phyloP scores from a whole-genome alignment of 495 filamentous ascomycete genomes.

The Penicillium samsonianum region DNA sequence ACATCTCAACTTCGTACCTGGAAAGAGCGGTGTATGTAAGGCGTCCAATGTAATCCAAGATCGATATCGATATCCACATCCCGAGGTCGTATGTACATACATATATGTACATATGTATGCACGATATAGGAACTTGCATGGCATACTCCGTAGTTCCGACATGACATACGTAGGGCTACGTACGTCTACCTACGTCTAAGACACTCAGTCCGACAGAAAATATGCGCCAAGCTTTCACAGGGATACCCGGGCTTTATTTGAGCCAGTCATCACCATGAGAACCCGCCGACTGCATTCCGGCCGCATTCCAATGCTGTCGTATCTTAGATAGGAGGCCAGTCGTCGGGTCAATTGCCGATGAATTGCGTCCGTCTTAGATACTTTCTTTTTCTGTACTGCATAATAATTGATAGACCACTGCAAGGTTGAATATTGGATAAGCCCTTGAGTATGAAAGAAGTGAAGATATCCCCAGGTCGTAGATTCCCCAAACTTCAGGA shows the following conservation, averaged over 20 bases:
- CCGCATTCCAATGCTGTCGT: slow-evolving; percentile 23
- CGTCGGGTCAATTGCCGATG: not conserved
- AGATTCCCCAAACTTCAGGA: slow-evolving; percentile 12
- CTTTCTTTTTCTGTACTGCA: too few relatives aligned
- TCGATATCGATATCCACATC: not conserved
- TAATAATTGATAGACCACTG: not conserved
- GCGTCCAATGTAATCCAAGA: not conserved
- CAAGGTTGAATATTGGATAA: not conserved
- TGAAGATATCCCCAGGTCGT: not conserved
- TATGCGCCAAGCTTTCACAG: slow-evolving; percentile 9
- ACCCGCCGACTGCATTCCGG: slow-evolving; percentile 30
- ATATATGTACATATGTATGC: not conserved
- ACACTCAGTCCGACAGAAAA: not conserved
- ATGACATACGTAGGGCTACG: slow-evolving; percentile 4
- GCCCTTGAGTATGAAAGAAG: not conserved
- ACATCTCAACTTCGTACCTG: not conserved
- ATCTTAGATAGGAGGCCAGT: slow-evolving; percentile 8
- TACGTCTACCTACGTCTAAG: slow-evolving; percentile 3
- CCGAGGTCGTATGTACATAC: not conserved
- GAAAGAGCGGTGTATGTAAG: slow-evolving; percentile 6
- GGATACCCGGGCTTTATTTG: slow-evolving; percentile 16
- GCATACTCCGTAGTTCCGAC: slow-evolving; percentile 10
- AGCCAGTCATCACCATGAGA: slow-evolving; percentile 30
- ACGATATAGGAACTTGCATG: not conserved
- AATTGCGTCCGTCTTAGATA: not conserved